These are phyloP conservation scores for Cladosporium cucumerinum DNA, from an alignment of 2,329 filamentous ascomycete genomes.

Conservation along the genomic window DNA sequence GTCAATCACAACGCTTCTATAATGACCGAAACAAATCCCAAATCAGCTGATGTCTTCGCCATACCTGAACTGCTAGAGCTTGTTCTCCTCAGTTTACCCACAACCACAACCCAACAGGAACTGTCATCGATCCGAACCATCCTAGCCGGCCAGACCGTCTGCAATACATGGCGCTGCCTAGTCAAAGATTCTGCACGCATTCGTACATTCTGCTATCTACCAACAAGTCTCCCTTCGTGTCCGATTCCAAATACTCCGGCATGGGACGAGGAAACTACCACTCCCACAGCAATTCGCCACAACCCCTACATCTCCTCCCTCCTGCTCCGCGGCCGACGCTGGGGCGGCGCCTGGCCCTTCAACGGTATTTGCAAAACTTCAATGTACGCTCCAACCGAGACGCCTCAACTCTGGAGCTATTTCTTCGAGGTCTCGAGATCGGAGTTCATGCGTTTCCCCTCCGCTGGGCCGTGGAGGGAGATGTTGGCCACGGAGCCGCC, in stretches of 20 bases:
- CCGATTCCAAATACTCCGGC: background rate
- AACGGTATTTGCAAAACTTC: background rate
- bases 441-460: background rate
- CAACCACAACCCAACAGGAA: background rate
- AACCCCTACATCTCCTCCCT: background rate
- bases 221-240: background rate
- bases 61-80: background rate
- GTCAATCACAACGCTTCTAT: background rate
- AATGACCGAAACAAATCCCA: background rate
- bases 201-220: background rate
- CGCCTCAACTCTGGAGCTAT: background rate
- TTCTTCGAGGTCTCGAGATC: background rate
- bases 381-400: background rate
- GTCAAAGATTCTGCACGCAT: background rate
- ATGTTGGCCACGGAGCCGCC: background rate
- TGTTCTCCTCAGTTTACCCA: background rate
- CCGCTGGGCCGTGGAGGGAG: background rate
- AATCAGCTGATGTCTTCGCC: slow-evolving; percentile 1
- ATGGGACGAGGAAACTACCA: background rate
- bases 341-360: slow-evolving; percentile 4
- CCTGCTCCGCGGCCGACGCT: background rate
- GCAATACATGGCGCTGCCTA: background rate
- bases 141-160: background rate
- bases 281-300: background rate
- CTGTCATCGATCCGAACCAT: background rate